Base-by-base conservation (phyloP, 2,329 filamentous ascomycete genomes). In the Cladosporium halotolerans region DNA sequence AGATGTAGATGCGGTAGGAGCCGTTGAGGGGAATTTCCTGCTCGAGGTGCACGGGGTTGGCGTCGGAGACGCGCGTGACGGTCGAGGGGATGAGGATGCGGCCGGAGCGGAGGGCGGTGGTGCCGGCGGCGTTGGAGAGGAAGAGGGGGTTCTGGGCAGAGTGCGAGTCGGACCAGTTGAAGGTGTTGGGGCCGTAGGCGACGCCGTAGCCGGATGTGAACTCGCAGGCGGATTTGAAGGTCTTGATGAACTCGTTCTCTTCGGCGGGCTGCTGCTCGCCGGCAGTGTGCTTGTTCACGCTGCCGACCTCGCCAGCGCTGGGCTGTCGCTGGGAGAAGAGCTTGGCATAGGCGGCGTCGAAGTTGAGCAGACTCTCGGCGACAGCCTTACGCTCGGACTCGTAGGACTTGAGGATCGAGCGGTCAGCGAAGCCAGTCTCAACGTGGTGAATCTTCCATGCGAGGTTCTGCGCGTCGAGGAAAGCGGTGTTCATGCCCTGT, bases 391-490 rank as follows among this genome's bases (percentile, higher is more conserved):
- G 85, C 72, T 96, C 91, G 2, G 79, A 78, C 72, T 96, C 89
- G 68, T 96, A 97, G 0, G 91, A 93, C 57, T 84, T 81, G 47
- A 97, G 79, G 14, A 93, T 77, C 3, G 81, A 80, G 56, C 88
- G 85, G 31, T 83, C 73, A 1, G 89, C 88, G 60, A 95, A 88
- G 10, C 89, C 89, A 23, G 79, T 78, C 67, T 96, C 90, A 9
- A 96, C 92, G 34, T 88, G 84, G 67, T 96, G 91, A 48, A 96
- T 88, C 75, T 97, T 97, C 91, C 91, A 97, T 7, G 91, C 91
- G 39, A 97, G 77, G 69, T 96, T 97, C 56, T 89, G 81, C 0
- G 89, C 89, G 63, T 78, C 76, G 45, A 78, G 70, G 70, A 80
- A 79, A 18, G 80, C 76, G 58, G 79, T 81, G 71, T 81, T 81